Evolutionary conservation across 805 yeast species (phyloP), one percentile per base, ranked within the genome.

Genomic region (Candida quercuum): DNA sequence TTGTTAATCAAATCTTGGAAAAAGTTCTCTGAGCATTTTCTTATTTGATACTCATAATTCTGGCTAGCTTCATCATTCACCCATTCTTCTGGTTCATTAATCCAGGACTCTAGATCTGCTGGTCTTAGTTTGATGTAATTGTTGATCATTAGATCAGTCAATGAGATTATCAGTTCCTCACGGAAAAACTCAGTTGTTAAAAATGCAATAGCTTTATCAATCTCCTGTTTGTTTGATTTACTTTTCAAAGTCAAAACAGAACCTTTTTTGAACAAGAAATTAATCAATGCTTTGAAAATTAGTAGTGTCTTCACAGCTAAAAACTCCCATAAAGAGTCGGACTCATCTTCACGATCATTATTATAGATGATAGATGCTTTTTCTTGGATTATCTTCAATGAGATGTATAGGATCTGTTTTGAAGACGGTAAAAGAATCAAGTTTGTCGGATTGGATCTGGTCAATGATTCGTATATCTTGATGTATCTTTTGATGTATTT

Each of bases 1-100:
- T 72, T 70, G 33, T 69, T 67, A 27, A 86, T 74, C 45, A 89
- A 61, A 52, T 83, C 93, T 47, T 81, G 85, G 54, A 80, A 88
- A 47, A 87, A 78, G 53, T 80, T 80, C 48, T 86, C 95, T 0
- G 95, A 87, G 60, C 96, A 86, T 4, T 91, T 87, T 39, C 94
- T 68, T 11, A 88, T 71, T 54, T 85, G 89, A 56, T 67, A 86
- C 54, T 89, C 97, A 79, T 86, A 87, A 53, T 82, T 80, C 5
- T 77, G 66, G 35, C 78, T 72, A 40, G 81, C 63, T 47, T 88
- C 95, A 52, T 87, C 95, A 45, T 80, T 78, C 16, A 85, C 78
- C 86, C 95, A 93, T 57, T 87, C 96, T 56, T 88, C 98, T 0
- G 98, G 96, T 42, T 88, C 95, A 14, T 72, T 58, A 11, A 68